These are phyloP conservation scores for Lachancea sp. DNA, from an alignment of 805 yeast species.

Conservation along the genomic window DNA sequence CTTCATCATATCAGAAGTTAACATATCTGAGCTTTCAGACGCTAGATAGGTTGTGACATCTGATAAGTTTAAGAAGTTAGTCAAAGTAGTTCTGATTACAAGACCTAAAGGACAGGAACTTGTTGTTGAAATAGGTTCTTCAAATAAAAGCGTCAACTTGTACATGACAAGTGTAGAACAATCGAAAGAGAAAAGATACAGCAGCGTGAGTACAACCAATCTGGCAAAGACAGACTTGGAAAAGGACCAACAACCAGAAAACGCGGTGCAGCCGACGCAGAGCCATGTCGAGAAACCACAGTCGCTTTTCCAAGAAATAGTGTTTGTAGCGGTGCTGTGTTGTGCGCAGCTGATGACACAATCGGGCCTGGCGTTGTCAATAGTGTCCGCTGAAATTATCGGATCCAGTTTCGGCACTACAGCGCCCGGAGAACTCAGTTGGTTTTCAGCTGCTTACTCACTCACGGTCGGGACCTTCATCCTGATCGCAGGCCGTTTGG, in stretches of 20 bases:
- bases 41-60: too few relatives aligned
- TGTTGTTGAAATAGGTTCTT: too few relatives aligned
- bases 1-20: too few relatives aligned
- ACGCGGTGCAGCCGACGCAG: slow-evolving; percentile 56
- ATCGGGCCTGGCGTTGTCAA: slow-evolving; percentile 17
- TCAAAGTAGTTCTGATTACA: too few relatives aligned
- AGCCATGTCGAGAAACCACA: slow-evolving; percentile 33
- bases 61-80: too few relatives aligned
- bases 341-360: slow-evolving; percentile 19
- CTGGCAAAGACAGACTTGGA: background rate
- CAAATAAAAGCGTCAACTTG: too few relatives aligned
- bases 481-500: slow-evolving; percentile 58
- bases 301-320: background rate
- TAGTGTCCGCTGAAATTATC: slow-evolving; percentile 16
- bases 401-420: slow-evolving; percentile 15
- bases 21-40: too few relatives aligned
- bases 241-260: background rate
- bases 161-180: too few relatives aligned
- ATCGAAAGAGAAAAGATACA: background rate
- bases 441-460: slow-evolving; percentile 17
- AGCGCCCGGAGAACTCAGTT: slow-evolving; percentile 16
- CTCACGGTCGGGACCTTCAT: slow-evolving; percentile 53
- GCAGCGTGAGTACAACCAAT: background rate
- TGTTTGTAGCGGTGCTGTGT: slow-evolving; percentile 7
- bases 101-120: too few relatives aligned